These are phyloP conservation scores for Aspergillus terreus DNA, from an alignment of 2,329 filamentous ascomycete genomes.

Conservation along the genomic window DNA sequence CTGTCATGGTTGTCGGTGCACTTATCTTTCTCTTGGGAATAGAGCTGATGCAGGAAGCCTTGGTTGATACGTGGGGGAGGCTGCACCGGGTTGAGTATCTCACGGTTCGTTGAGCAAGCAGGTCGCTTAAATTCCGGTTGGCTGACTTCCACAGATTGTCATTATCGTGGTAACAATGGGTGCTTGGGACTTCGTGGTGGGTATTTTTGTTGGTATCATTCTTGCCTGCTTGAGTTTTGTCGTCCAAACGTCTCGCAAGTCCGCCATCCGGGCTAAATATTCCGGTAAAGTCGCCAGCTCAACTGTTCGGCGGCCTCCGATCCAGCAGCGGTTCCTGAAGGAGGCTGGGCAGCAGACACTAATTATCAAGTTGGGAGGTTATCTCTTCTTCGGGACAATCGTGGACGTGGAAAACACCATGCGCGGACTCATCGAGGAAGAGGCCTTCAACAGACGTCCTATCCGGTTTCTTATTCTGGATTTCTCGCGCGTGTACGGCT, in stretches of 20 bases:
- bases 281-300: conserved; percentile 85
- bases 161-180: conserved; percentile 95
- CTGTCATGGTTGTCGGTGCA: conserved; percentile 93
- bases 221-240: conserved; percentile 89
- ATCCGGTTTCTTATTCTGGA: conserved; percentile 90
- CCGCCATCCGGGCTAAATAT: conserved; percentile 85
- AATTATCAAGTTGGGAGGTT: conserved; percentile 87
- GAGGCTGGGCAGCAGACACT: conserved; percentile 84
- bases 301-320: conserved; percentile 84
- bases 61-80: conserved; percentile 85
- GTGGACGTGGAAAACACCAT: conserved; percentile 91
- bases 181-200: conserved; percentile 91
- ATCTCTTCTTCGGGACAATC: conserved; percentile 97
- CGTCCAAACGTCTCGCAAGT: conserved; percentile 84
- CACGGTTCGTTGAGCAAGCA: conserved; percentile 55
- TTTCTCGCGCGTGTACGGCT: conserved; percentile 80
- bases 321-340: conserved; percentile 81
- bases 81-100: conserved; percentile 82
- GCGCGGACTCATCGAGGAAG: conserved; percentile 74
- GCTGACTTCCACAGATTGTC: conserved; percentile 54
- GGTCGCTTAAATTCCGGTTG: background rate
- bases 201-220: conserved; percentile 86
- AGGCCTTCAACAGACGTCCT: conserved; percentile 70
- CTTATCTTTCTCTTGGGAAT: conserved; percentile 94
- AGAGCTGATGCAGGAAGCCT: conserved; percentile 81